phyloP scores from a whole-genome alignment of 352 stramenopile species.

The Thalassiosira delicatula region DNA sequence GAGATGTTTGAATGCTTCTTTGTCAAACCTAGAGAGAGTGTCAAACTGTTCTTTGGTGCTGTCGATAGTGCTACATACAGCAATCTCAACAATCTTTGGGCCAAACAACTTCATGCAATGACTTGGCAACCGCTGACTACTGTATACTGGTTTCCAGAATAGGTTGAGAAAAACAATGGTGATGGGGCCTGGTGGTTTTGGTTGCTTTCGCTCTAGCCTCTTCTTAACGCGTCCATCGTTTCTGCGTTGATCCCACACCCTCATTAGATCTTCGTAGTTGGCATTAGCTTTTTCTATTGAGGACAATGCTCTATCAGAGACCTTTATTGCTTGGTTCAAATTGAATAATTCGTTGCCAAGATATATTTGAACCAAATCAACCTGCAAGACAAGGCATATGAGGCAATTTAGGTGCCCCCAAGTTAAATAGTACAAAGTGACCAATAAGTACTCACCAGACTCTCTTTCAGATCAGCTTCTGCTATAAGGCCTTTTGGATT shows the following conservation, averaged over 20 bases:
- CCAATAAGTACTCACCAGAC: neutral
- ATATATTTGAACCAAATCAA: slow-evolving; percentile 29
- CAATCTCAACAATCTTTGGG: slow-evolving; percentile 28
- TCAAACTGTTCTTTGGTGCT: slow-evolving; percentile 14
- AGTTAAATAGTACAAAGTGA: neutral
- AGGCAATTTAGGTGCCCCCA: neutral
- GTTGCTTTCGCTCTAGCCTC: slow-evolving; percentile 30
- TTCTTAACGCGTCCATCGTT: slow-evolving; percentile 22
- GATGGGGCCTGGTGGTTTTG: slow-evolving; percentile 3
- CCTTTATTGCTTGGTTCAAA: slow-evolving; percentile 19
- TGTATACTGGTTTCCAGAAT: slow-evolving; percentile 27
- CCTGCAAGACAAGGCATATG: slow-evolving; percentile 17
- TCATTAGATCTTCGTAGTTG: slow-evolving; percentile 21
- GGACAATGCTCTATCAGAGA: slow-evolving; percentile 29
- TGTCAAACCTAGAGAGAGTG: slow-evolving; percentile 38
- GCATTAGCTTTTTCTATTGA: slow-evolving; percentile 29
- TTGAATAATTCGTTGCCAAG: slow-evolving; percentile 14
- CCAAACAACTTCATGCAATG: slow-evolving; percentile 41
- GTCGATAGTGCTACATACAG: slow-evolving; percentile 14
- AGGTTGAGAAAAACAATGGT: slow-evolving; percentile 36
- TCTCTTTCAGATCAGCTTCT: slow-evolving; percentile 19
- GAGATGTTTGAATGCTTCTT: slow-evolving; percentile 32
- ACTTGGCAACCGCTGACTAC: neutral
- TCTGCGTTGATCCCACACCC: slow-evolving; percentile 21
- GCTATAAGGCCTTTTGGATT: slow-evolving; percentile 31